Percentiles rank a stretch among this genome's conserved stretches.
These are phyloP conservation scores for Jaltomata sinuosa DNA, from an alignment of 257 asterid genomes.

Conservation along the genomic window DNA sequence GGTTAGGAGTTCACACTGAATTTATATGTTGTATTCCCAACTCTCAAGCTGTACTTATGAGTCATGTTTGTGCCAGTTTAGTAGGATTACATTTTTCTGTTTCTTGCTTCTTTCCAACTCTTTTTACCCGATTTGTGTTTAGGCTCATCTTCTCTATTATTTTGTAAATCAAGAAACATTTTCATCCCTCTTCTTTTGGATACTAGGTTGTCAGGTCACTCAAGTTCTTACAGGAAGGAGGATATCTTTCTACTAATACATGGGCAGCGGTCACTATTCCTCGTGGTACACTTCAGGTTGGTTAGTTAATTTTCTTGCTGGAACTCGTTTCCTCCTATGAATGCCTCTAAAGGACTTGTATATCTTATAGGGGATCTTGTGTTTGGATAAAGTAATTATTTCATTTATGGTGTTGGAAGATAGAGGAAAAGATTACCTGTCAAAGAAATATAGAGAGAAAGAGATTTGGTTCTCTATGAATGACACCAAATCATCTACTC, in stretches of 20 bases:
- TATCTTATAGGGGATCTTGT: background rate
- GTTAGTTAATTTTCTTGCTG: slow-evolving; percentile 32
- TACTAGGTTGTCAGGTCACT: slow-evolving; percentile 92
- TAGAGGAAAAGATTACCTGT: background rate
- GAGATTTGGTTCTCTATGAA: background rate
- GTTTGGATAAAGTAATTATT: background rate
- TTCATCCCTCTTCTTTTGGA: background rate
- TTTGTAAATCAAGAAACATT: background rate
- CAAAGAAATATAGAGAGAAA: background rate
- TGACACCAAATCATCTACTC: background rate
- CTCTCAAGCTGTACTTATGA: background rate
- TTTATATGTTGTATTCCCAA: background rate
- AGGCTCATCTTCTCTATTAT: background rate
- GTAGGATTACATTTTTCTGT: background rate
- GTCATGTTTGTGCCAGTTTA: background rate
- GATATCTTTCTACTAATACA: slow-evolving; percentile 32
- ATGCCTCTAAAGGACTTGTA: background rate
- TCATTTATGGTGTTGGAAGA: background rate
- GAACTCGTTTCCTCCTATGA: background rate
- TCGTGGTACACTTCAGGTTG: slow-evolving; percentile 99
- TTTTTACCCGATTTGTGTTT: background rate
- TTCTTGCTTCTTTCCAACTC: background rate
- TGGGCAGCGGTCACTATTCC: slow-evolving; percentile 85
- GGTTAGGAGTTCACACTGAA: background rate
- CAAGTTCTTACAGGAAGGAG: slow-evolving; percentile 65